Base-by-base conservation (phyloP, 2,329 filamentous ascomycete species). In the Drechslerella dactyloides region DNA sequence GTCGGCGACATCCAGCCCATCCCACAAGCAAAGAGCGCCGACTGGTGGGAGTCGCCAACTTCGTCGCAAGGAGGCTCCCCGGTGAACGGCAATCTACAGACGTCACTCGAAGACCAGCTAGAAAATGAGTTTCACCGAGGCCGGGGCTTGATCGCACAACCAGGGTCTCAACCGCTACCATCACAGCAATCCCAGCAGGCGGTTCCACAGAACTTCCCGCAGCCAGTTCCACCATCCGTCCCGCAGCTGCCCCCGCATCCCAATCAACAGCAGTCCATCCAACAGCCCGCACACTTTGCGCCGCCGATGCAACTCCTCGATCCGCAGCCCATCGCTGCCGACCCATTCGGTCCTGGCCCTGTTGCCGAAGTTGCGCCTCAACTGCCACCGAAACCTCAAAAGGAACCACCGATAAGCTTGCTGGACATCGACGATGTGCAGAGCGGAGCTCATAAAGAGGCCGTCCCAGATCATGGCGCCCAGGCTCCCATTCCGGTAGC, bases 51-150 rank as follows among this genome's bases (percentile, higher is more conserved):
- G 4, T 70, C 66, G 6, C 66, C 66, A 2, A n/a, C 21, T 33
- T 70, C 66, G 19, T 48, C 66, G 13, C 54, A 37, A 23, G 59
- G 44, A 15, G 37, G 19, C 10, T 70, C 66, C 6, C 59, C 66
- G 21, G 54, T 50, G n/a, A 55, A 59, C 21, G 44, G 46, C 4
- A 63, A 37, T 15, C 35, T 17, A 15, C 54, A 56, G 13, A 1
- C 54, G 6, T 70, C 66, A 24, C 46, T 70, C 5, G 66, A 70
- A 40, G 66, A 70, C 23, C 66, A 70, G 33, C 66, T 70, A 6
- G 66, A 70, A 37, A 70, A 70, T 30, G 54, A 70, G 24, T 70
- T 70, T 33, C 66, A 70, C 17, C 35, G 66, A 33, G 66, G 66
- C 7, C 59, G 42, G 27, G 66, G 66, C 15, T 17, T 33, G n/a